These are phyloP conservation scores for Ulota crispa DNA, from an alignment of 225 moss, liverwort and hornwort species.

Conservation along the genomic window DNA sequence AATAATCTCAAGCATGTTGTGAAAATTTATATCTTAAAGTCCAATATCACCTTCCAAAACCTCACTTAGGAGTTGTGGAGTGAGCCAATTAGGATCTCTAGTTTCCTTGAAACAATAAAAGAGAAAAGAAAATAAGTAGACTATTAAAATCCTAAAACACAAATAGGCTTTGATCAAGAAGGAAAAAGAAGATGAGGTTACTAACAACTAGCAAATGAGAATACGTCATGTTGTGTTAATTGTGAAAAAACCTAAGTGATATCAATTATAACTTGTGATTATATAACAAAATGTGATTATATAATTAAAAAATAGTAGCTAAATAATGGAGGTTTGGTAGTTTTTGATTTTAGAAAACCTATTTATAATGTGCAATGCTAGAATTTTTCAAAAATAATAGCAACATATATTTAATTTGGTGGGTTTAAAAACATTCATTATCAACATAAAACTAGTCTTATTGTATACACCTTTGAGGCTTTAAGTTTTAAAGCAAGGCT, in stretches of 20 bases:
- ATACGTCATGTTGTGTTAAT: fast-evolving
- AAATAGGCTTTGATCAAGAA: fast-evolving
- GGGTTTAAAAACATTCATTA: too few relatives aligned
- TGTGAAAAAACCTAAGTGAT: neutral
- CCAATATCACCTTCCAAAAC: constrained; percentile 30
- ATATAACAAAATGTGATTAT: fast-evolving
- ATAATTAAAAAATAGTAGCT: fast-evolving
- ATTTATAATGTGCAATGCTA: fast-evolving
- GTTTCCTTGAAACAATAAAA: constrained; percentile 6
- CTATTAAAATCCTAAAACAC: too few relatives aligned
- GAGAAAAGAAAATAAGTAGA: neutral
- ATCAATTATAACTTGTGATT: fast-evolving
- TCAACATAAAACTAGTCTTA: neutral
- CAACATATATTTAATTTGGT: too few relatives aligned
- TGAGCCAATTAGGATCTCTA: constrained; percentile 35
- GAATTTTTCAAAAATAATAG: too few relatives aligned
- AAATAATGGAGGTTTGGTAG: neutral
- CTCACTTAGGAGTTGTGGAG: constrained; percentile 22
- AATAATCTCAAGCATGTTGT: fast-evolving
- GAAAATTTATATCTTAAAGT: fast-evolving
- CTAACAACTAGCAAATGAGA: neutral
- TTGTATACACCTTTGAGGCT: constrained; percentile 23
- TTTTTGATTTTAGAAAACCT: fast-evolving
- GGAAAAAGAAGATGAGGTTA: neutral
- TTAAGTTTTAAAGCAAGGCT: constrained; percentile 27